Evolutionary conservation across 257 asterid species (phyloP).

Genomic region (Solanum bulbocastanum): DNA sequence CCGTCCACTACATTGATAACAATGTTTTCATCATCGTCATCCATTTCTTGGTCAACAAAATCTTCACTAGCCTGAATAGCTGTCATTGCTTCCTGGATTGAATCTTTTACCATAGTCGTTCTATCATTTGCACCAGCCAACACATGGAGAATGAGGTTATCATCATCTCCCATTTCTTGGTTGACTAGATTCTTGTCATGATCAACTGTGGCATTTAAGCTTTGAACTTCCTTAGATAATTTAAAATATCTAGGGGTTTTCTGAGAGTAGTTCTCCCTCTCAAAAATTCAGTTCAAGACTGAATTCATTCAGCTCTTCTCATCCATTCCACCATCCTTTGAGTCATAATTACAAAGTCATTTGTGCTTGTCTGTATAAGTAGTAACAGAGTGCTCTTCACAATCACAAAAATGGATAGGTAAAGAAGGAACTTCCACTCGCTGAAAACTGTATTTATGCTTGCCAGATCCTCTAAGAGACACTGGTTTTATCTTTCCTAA

Average conservation of each 20-base stretch:
- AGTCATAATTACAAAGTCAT: constrained; percentile 9
- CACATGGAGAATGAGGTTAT: constrained; percentile 51
- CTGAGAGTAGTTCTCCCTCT: constrained; percentile 29
- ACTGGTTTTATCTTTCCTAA: constrained; percentile 54
- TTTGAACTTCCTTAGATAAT: constrained; percentile 10
- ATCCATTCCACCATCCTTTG: constrained; percentile 38
- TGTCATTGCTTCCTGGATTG: constrained; percentile 15
- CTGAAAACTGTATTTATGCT: constrained; percentile 95
- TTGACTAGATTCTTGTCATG: constrained; percentile 26
- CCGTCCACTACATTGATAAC: constrained; percentile 48
- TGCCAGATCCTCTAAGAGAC: constrained; percentile 77
- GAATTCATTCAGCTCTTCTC: constrained; percentile 64
- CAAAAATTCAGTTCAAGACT: constrained; percentile 52
- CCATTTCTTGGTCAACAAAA: constrained; percentile 29
- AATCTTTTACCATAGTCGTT: constrained; percentile 21
- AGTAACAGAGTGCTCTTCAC: constrained; percentile 67
- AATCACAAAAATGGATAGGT: constrained; percentile 77
- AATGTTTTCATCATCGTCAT: constrained; percentile 58
- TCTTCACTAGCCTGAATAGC: constrained; percentile 29
- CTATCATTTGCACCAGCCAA: constrained; percentile 26
- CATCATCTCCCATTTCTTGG: constrained; percentile 50
- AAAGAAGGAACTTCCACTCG: constrained; percentile 64
- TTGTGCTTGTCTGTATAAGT: constrained; percentile 15
- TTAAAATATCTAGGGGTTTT: constrained; percentile 6
- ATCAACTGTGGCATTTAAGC: constrained; percentile 12